Percentiles rank a stretch among this genome's conserved stretches.
Conservation (phyloP, 495 filamentous ascomycete species). For the Penicillium bialowiezense region DNA sequence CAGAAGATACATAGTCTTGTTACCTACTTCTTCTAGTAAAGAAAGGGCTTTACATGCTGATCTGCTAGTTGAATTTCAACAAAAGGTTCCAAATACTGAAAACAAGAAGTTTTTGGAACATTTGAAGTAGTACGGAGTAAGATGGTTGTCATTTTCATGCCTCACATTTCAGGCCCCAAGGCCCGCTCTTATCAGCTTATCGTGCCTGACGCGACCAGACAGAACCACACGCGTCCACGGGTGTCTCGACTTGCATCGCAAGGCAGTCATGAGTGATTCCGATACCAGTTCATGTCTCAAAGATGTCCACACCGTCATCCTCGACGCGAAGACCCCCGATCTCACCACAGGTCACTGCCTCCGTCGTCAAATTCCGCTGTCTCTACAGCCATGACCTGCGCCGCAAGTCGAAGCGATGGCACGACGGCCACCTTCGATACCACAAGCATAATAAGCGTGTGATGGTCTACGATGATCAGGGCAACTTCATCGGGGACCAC, state of each 20-base stretch:
- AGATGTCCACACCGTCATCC: constrained; percentile 34
- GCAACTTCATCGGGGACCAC: constrained; percentile 79
- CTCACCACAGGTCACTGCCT: constrained; percentile 62
- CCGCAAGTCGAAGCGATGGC: constrained; percentile 87
- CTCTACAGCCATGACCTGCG: constrained; percentile 83
- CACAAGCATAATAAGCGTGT: constrained; percentile 89
- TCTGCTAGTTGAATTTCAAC: too few relatives aligned
- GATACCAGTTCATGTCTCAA: neutral
- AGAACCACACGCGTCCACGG: too few relatives aligned
- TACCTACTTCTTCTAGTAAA: too few relatives aligned
- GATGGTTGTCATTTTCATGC: too few relatives aligned
- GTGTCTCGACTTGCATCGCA: neutral
- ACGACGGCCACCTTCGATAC: constrained; percentile 82
- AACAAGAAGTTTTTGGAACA: too few relatives aligned
- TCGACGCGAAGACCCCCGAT: constrained; percentile 23
- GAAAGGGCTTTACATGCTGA: too few relatives aligned
- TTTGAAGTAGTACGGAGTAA: too few relatives aligned
- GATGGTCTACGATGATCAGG: constrained; percentile 82
- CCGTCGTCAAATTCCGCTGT: constrained; percentile 75
- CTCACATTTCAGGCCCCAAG: too few relatives aligned
- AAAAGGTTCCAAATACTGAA: too few relatives aligned
- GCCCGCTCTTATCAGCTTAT: too few relatives aligned
- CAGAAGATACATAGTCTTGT: too few relatives aligned
- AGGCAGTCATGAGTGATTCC: neutral
- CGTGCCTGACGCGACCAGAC: too few relatives aligned